Evolutionary conservation across 805 yeast species (phyloP).

Genomic region (Brettanomyces bruxellensis): DNA sequence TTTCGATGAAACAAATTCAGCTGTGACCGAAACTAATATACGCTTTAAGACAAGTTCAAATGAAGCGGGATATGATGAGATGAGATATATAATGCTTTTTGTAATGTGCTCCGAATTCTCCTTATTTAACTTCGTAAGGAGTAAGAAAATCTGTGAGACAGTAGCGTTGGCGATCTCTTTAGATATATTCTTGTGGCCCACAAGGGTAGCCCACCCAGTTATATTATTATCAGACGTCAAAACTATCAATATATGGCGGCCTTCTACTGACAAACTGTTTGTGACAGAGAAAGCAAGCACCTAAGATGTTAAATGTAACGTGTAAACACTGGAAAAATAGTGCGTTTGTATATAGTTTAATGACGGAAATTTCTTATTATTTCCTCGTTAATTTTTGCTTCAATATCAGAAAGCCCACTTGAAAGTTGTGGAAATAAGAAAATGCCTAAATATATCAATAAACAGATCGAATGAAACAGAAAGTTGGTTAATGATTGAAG

Average conservation of each 20-base stretch:
- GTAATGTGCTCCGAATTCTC: conserved; percentile 31
- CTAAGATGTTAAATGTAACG: no score
- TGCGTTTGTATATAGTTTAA: no score
- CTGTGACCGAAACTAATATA: conserved; percentile 21
- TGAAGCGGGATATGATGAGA: conserved; percentile 28
- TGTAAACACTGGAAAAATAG: no score
- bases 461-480: no score
- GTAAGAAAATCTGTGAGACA: conserved; percentile 44
- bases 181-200: background rate
- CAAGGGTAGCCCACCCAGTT: conserved; percentile 19
- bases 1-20: conserved; percentile 10
- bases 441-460: no score
- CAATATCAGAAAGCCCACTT: no score
- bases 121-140: conserved; percentile 35
- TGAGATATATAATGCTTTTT: conserved; percentile 39
- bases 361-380: no score
- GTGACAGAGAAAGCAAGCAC: no score
- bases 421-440: no score
- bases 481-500: no score
- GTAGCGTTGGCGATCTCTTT: conserved; percentile 23
- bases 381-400: no score
- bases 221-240: conserved; percentile 11
- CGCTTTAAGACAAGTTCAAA: conserved; percentile 25
- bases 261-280: no score
- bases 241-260: background rate